Base-by-base conservation (phyloP, 495 filamentous ascomycete genomes). In the Podospora pseudocomata region DNA sequence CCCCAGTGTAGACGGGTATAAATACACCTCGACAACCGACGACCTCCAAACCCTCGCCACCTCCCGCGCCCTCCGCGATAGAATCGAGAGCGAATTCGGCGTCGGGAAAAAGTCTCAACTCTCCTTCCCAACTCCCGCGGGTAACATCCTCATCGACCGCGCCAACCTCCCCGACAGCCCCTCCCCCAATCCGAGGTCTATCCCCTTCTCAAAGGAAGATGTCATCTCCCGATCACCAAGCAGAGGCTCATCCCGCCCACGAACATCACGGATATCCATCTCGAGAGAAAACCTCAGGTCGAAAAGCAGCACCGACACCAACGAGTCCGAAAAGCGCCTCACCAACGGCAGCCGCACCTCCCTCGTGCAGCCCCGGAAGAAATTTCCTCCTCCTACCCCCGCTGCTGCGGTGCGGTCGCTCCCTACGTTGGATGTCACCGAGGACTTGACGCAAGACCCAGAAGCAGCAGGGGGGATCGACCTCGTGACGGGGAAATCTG, bases 401-500 rank as follows among this genome's bases (percentile, higher is more conserved):
- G 61, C 20, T 16, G 62, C 34, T 34, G 15, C 39, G 2, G 15
- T 16, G 9, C 39, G 39, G 13, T 49, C 39, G 4, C 39, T 49
- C 39, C 39, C 39, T 3, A 23, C 23, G 23, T 23, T 23, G 23
- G 23, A 23, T 23, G 23, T 23, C 23, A 23, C 23, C 23, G 23
- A 23, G 23, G 23, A 23, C 23, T 23, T 23, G 23, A 49, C 39
- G 6, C 39, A 49, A 49, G 73, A 70, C 28, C 70, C 60, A 20
- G 61, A 49, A n/a, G 60, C 65, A 16, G 70, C 71, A 32, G 7
- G 7, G 7, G 74, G 77, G 5, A 72, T 77, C 39, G 70, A 82
- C 30, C 78, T 82, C 0, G 74, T 83, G 64, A 74, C 79, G 54
- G 80, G 85, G 23, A 80, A 78, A 39, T 77, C 80, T 55, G 77